A percentile compares a stretch with the other conserved stretches of the same genome.
Evolutionary conservation across 768 basidiomycete genomes (phyloP).

Genomic region (Pleurotus pulmonarius): DNA sequence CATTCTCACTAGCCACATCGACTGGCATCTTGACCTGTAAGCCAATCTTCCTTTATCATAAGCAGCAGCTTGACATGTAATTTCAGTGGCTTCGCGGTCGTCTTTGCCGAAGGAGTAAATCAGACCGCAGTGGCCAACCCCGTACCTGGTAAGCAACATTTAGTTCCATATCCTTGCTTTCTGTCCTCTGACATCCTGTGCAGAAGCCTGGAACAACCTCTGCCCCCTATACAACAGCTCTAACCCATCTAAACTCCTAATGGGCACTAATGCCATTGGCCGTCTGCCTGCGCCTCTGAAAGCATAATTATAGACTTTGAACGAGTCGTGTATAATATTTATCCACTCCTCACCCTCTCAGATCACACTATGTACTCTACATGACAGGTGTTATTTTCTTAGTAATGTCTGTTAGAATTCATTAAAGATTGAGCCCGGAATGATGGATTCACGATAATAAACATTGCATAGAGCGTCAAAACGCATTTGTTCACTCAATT

Average conservation of each 20-base stretch:
- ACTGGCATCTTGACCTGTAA: constrained; percentile 39
- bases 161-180: no score
- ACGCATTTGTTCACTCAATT: no score
- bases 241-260: not conserved
- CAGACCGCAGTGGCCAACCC: constrained; percentile 7
- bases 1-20: constrained; percentile 27
- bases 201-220: constrained; percentile 2
- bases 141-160: not conserved
- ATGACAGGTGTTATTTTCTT: no score
- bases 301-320: no score
- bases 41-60: constrained; percentile 1
- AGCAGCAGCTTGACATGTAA: not conserved
- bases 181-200: not conserved
- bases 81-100: constrained; percentile 28
- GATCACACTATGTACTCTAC: no score
- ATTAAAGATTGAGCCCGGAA: no score
- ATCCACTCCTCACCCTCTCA: no score
- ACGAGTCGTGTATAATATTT: no score
- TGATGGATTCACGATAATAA: no score
- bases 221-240: constrained; percentile 7
- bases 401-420: no score
- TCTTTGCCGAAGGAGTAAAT: constrained; percentile 28
- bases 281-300: not conserved
- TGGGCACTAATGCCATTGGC: not conserved
- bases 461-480: no score